Base-by-base conservation (phyloP, 495 filamentous ascomycete genomes). In the Hypoxylon rickii region DNA sequence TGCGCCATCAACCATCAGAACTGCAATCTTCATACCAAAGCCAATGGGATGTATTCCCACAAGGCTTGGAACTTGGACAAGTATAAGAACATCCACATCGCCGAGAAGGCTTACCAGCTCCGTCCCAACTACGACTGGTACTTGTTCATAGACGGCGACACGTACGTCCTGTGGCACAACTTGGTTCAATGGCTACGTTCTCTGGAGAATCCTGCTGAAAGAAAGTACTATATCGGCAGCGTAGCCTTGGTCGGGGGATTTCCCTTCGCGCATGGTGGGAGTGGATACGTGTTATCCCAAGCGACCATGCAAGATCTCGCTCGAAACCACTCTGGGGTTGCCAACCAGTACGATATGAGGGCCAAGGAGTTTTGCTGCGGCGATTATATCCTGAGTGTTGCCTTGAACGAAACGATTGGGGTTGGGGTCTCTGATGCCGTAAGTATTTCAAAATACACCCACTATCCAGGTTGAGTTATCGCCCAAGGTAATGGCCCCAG, bases 71-170 rank as follows among this genome's bases (percentile, higher is more conserved):
- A 58, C 8, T 61, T 79, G 16, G 76, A 75, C 68, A 79, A 72
- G 63, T 78, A 74, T 65, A 78, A 76, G 68, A 68, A 75, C 52
- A 24, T 77, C 8, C 76, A 79, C 63, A 72, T 75, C 7, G 68
- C 69, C 39, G 73, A 76, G 61, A 75, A 72, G 66, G 47, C 67
- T 3, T 79, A 63, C 48, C 55, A 54, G 43, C 68, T 76, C 65
- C 60, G 71, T 51, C 76, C 78, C 12, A 66, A 77, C 38, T 79
- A 79, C 15, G 80, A 86, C 51, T 89, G 84, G 83, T 89, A 83
- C 61, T 62, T 88, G 39, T 86, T 88, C 62, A 81, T 88, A 67
- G 86, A 88, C 45, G 84, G 84, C 6, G 86, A 88, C 67, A 86
- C 85, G 3, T 86, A 85, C 58, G 70, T 86, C 42, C 76, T 85